Evolutionary conservation across 2,329 filamentous ascomycete species (phyloP), one percentile per base, ranked within the genome.

Genomic region (Fusarium robinianum): DNA sequence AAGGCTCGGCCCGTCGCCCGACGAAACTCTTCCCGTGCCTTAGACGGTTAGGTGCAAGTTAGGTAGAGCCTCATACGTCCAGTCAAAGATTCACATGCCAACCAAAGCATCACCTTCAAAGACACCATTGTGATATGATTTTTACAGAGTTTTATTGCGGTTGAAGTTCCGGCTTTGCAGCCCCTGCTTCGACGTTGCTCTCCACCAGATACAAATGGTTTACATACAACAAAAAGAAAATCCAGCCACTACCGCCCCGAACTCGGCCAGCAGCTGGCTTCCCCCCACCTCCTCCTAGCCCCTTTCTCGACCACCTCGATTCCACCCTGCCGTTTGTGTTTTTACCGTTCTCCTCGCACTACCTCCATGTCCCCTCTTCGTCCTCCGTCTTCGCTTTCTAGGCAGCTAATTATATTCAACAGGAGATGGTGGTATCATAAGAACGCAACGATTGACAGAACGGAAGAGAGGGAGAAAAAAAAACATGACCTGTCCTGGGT

Each of bases 351-450:
- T 37, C 43, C 40, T 41, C 48, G 43, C 39, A 18, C 12, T 10
- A 49, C 41, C 48, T 38, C 52, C 52, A 24, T 49, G 44, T 36
- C 40, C 37, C n/a, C 25, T 41, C 42, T 35, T 46, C 42, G 33
- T 50, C 48, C 47, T 48, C 37, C 39, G 8, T 27, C 44, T 25
- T 17, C 16, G 15, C 29, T 12, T 47, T 46, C 55, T 57, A 42
- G 48, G 45, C 45, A 61, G 47, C 51, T 47, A 58, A 67, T 65
- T 65, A 67, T 46, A 57, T 63, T 45, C 51, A 53, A 56, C 58
- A 59, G 53, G 51, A 65, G 49, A 63, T 66, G 60, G 47, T 64
- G 59, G 52, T 59, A 61, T 66, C 61, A 57, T 58, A 60, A 49
- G 39, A 57, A 61, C 51, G 48, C 57, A 52, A 51, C 41, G 31